Conservation (phyloP, 2,329 filamentous ascomycete species). For the Colletotrichum sp. region DNA sequence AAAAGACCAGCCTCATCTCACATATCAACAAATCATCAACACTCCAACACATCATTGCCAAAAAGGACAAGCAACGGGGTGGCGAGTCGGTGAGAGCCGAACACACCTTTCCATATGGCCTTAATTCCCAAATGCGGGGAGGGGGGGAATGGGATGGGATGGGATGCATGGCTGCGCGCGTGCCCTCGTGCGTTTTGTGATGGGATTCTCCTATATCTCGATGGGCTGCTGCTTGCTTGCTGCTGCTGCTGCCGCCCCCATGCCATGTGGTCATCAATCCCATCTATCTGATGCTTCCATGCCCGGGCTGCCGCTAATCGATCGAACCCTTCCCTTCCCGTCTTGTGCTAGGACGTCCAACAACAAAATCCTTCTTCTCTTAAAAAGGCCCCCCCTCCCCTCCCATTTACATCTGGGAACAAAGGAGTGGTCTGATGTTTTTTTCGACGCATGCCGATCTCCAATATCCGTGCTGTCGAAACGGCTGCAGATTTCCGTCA, state of each 20-base stretch:
- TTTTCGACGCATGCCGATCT: not conserved
- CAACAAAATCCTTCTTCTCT: not conserved
- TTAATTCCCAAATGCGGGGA: not conserved
- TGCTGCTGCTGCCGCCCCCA: no score
- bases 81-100: conserved; percentile 16
- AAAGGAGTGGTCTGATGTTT: not conserved
- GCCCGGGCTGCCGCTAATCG: not conserved
- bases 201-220: not conserved
- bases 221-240: not conserved
- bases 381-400: not conserved
- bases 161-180: not conserved
- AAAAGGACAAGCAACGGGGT: not conserved
- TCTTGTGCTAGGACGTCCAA: not conserved
- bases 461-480: not conserved
- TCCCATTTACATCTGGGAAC: no score
- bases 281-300: conserved; percentile 10
- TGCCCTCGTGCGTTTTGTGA: not conserved
- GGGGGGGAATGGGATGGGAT: not conserved
- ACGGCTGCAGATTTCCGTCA: not conserved
- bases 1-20: not conserved
- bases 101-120: not conserved
- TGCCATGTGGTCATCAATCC: not conserved
- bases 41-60: conserved; percentile 1
- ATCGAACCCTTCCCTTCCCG: conserved; percentile 1
- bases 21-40: not conserved